Evolutionary conservation across 2,329 filamentous ascomycete genomes (phyloP).

Genomic region (Penicillium decumbens): DNA sequence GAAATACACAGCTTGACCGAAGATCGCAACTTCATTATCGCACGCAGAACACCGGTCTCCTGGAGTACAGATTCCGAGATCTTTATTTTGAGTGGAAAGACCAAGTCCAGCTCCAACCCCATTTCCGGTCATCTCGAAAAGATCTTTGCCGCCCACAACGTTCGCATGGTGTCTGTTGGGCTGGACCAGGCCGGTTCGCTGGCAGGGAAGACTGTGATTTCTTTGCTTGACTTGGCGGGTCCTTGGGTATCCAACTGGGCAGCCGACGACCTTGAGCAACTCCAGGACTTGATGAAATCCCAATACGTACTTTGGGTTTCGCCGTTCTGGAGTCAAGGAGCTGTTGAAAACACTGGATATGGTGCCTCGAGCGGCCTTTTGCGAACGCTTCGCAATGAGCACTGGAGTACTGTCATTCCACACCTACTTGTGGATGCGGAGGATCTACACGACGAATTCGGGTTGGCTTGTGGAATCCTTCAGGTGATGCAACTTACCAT

Average conservation of each 20-base stretch:
- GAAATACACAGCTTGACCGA: slow-evolving; percentile 11
- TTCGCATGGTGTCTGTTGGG: slow-evolving; percentile 7
- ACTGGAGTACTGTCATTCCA: slow-evolving; percentile 17
- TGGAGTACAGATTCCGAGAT: slow-evolving; percentile 17
- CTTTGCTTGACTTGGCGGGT: slow-evolving; percentile 14
- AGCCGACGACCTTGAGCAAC: slow-evolving; percentile 7
- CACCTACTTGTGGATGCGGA: slow-evolving; percentile 18
- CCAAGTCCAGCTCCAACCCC: background rate
- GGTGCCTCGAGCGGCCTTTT: slow-evolving; percentile 22
- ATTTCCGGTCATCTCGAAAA: slow-evolving; percentile 10
- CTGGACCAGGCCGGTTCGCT: slow-evolving; percentile 10
- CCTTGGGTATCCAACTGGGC: slow-evolving; percentile 15
- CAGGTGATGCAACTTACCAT: slow-evolving; percentile 16
- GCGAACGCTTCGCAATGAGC: slow-evolving; percentile 25
- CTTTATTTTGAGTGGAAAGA: slow-evolving; percentile 9
- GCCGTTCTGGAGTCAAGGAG: slow-evolving; percentile 11
- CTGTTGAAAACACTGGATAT: slow-evolving; percentile 13
- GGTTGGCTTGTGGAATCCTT: slow-evolving; percentile 9
- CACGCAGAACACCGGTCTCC: slow-evolving; percentile 6
- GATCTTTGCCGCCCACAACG: slow-evolving; percentile 11
- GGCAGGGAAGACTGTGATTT: slow-evolving; percentile 18
- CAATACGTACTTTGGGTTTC: slow-evolving; percentile 22
- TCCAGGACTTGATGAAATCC: slow-evolving; percentile 10
- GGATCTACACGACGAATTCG: slow-evolving; percentile 8
- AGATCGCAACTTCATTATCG: slow-evolving; percentile 11